A percentile compares a stretch with the other conserved stretches of the same genome.
phyloP scores from a whole-genome alignment of 1,284 basidiomycete genomes.

The Pseudozyma hubeiensis region DNA sequence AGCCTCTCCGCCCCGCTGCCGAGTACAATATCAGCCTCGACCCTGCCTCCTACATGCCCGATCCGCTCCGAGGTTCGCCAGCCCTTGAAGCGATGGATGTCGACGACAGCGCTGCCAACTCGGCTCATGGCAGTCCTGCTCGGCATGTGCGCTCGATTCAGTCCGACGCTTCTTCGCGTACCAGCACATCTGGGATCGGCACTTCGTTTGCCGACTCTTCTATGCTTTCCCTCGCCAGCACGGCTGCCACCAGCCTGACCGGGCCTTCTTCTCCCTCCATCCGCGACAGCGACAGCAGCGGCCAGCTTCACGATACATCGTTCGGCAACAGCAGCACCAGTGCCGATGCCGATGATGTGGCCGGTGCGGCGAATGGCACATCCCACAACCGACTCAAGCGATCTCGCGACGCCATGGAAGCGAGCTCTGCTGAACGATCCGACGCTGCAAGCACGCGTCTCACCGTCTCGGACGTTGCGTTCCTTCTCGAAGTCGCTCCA shows the following conservation, averaged over 20 bases:
- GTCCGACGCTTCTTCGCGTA: conserved; percentile 50
- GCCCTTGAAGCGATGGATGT: conserved; percentile 37
- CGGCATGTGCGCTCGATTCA: conserved; percentile 36
- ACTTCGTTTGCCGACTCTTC: conserved; percentile 53
- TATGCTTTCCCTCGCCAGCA: conserved; percentile 57
- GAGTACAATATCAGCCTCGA: conserved; percentile 30
- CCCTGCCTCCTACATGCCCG: conserved; percentile 18
- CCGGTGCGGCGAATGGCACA: background rate
- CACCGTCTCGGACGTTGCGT: conserved; percentile 59
- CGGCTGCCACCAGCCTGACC: conserved; percentile 52
- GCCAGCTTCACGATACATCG: conserved; percentile 40
- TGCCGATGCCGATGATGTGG: conserved; percentile 27
- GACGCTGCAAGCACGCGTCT: conserved; percentile 38
- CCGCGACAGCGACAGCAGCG: conserved; percentile 38
- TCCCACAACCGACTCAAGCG: conserved; percentile 29
- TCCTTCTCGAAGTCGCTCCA: conserved; percentile 61
- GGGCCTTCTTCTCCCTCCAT: conserved; percentile 43
- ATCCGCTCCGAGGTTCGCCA: conserved; percentile 17
- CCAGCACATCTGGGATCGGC: conserved; percentile 42
- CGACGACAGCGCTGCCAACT: conserved; percentile 33
- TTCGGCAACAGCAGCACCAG: conserved; percentile 39
- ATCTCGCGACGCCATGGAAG: conserved; percentile 33
- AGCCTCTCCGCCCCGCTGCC: conserved; percentile 36
- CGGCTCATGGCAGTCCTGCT: conserved; percentile 31
- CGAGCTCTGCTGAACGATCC: conserved; percentile 12